These are phyloP conservation scores for Fusarium torreyae DNA, from an alignment of 2,329 filamentous ascomycete species.

Conservation along the genomic window DNA sequence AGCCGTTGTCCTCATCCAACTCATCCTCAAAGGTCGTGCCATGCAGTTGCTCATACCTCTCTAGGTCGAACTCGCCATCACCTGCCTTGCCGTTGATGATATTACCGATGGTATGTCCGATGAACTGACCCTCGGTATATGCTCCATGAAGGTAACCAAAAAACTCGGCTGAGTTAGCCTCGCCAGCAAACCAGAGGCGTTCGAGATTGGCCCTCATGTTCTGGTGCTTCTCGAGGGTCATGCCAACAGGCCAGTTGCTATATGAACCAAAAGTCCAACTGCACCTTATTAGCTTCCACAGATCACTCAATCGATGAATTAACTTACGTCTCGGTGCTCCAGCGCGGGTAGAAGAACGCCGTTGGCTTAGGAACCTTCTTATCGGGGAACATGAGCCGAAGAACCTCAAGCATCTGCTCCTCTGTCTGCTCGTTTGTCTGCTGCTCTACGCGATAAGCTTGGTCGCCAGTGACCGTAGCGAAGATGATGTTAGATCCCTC, in stretches of 20 bases:
- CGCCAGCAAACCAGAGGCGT: constrained; percentile 75
- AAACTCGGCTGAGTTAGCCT: constrained; percentile 73
- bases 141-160: constrained; percentile 77
- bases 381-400: constrained; percentile 74
- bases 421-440: constrained; percentile 72
- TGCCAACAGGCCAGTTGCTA: constrained; percentile 77
- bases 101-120: constrained; percentile 60
- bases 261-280: constrained; percentile 72
- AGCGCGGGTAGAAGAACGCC: constrained; percentile 70
- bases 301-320: fast-evolving
- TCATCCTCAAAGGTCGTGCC: constrained; percentile 40
- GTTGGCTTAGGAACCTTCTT: constrained; percentile 70
- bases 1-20: constrained; percentile 35
- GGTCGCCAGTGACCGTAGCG: constrained; percentile 60
- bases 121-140: constrained; percentile 69
- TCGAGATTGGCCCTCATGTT: constrained; percentile 76
- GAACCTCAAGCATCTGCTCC: constrained; percentile 69
- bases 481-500: constrained; percentile 76
- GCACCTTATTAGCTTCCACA: neutral
- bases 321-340: constrained; percentile 47
- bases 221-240: constrained; percentile 75
- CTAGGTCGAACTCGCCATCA: constrained; percentile 28
- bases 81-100: constrained; percentile 32
- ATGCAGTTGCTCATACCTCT: constrained; percentile 29
- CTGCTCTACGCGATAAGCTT: constrained; percentile 67